Percentiles rank a stretch among this genome's conserved stretches.
These are phyloP conservation scores for Canariomyces notabilis DNA, from an alignment of 2,329 filamentous ascomycete genomes.

Conservation along the genomic window DNA sequence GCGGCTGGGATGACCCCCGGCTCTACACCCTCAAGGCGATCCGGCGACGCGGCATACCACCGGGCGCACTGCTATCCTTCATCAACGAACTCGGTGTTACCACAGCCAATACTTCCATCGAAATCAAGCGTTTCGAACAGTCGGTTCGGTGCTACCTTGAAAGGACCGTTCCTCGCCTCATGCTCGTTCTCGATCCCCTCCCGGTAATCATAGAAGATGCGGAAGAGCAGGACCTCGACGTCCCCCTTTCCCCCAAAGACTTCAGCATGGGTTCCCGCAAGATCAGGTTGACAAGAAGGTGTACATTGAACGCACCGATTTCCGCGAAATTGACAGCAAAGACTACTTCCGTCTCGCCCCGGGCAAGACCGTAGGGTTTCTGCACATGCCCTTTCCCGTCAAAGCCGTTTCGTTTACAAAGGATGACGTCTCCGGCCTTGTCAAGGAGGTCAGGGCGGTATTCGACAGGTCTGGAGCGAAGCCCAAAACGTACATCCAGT, in stretches of 20 bases:
- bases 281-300: constrained; percentile 67
- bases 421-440: constrained; percentile 51
- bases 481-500: constrained; percentile 81
- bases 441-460: constrained; percentile 60
- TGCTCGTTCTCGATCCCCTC: constrained; percentile 83
- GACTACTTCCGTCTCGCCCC: constrained; percentile 77
- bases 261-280: constrained; percentile 59
- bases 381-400: constrained; percentile 66
- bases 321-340: constrained; percentile 64
- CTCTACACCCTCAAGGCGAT: constrained; percentile 83
- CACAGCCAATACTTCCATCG: constrained; percentile 71
- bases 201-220: constrained; percentile 76
- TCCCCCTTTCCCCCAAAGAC: constrained; percentile 54
- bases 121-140: constrained; percentile 77
- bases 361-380: constrained; percentile 46
- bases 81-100: constrained; percentile 89
- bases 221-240: constrained; percentile 61
- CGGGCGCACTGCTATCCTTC: constrained; percentile 82
- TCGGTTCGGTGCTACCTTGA: constrained; percentile 82
- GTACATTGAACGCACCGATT: constrained; percentile 79
- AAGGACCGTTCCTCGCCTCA: constrained; percentile 77
- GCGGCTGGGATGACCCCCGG: constrained; percentile 85
- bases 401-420: constrained; percentile 64
- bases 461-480: constrained; percentile 65
- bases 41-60: constrained; percentile 76